Base-by-base conservation (phyloP, 2,329 filamentous ascomycete genomes). In the Lachnellula arida region DNA sequence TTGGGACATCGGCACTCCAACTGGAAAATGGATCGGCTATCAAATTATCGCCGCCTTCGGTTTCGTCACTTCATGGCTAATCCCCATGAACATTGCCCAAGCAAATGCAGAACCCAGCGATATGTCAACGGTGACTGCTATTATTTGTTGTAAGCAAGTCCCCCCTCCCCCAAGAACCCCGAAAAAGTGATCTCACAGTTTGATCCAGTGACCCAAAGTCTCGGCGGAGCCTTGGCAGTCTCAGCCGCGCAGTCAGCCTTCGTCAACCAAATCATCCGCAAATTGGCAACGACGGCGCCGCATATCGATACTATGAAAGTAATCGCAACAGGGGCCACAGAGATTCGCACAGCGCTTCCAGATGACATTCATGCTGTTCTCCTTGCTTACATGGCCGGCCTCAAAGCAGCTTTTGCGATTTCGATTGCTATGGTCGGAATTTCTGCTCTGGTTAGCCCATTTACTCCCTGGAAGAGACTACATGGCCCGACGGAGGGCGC, bases 21-120 rank as follows among this genome's bases (percentile, higher is more conserved):
- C 54, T 25, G 60, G 44, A 23, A 51, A 46, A 42, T 63, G 60
- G 60, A 49, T 61, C 25, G 59, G 58, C 5, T 64, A 58, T 25
- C 62, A 64, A 48, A 51, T 64, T 28, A 32, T 63, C 28, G 28
- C 40, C 14, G 60, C 60, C 15, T 12, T 53, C 7, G 60, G 46
- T 15, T 40, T 50, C 39, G 59, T 55, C 37, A 32, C 43, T 19
- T 51, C 49, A 9, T 50, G 55, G 32, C 55, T 58, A 14, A 53
- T 55, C 14, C 75, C 76, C 55, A 74, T 78, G 65, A 76, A 76
- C 58, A 72, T 71, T 39, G 72, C 73, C 5, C 76, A 78, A 39
- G 59, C 79, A 0, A 75, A 70, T 67, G 55, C 47, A 12, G 46
- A 12, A 5, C 23, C 42, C 6, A 28, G 23, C 19, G 56, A 58